These are phyloP conservation scores for Plasmopara halstedii DNA, from an alignment of 352 stramenopile genomes.

Conservation along the genomic window DNA sequence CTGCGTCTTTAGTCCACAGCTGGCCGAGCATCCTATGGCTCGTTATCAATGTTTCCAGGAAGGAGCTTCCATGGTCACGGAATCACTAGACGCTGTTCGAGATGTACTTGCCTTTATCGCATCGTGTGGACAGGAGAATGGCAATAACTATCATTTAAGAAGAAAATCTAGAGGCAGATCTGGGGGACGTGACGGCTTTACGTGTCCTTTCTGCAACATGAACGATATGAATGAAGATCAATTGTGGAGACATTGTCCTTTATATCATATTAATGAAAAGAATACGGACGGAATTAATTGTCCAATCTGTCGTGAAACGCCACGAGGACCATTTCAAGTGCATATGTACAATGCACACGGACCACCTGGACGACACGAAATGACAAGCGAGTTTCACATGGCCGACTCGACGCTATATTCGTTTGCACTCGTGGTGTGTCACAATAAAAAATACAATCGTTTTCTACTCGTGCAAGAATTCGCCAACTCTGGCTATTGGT, in stretches of 20 bases:
- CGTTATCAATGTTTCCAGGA: conserved; percentile 75
- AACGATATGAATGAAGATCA: conserved; percentile 70
- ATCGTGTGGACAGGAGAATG: conserved; percentile 20
- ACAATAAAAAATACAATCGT: conserved; percentile 76
- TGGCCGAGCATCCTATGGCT: conserved; percentile 57
- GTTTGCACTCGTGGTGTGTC: conserved; percentile 78
- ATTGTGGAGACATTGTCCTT: conserved; percentile 73
- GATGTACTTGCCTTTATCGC: conserved; percentile 62
- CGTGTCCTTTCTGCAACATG: conserved; percentile 71
- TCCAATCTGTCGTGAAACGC: conserved; percentile 61
- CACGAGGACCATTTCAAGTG: conserved; percentile 71
- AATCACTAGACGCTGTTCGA: conserved; percentile 52
- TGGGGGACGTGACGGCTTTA: conserved; percentile 26
- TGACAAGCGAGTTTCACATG: conserved; percentile 79
- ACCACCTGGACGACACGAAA: conserved; percentile 63
- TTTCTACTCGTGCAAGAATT: conserved; percentile 85
- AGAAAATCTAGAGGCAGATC: conserved; percentile 16
- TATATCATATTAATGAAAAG: conserved; percentile 85
- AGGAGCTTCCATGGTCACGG: conserved; percentile 77
- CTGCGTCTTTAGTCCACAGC: conserved; percentile 75
- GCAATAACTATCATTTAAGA: conserved; percentile 6
- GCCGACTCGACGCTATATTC: conserved; percentile 65
- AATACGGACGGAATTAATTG: conserved; percentile 64
- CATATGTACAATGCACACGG: conserved; percentile 82
- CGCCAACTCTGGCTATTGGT: conserved; percentile 79